Base-by-base conservation (phyloP, 139 green algal species). In the Chlorella sp. region DNA sequence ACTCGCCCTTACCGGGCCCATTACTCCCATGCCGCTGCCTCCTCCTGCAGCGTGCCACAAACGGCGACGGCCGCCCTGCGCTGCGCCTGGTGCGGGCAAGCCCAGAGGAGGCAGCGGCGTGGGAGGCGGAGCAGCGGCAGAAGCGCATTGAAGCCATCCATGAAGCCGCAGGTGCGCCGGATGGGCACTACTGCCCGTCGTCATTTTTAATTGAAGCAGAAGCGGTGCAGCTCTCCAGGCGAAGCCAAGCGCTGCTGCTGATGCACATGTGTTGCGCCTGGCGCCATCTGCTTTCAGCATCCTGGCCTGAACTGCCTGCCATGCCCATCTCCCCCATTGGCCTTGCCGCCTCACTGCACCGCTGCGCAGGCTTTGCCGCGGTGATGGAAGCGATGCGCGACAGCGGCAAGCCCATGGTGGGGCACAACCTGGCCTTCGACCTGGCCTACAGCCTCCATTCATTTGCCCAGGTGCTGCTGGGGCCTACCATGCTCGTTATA, bases 391-490 rank as follows among this genome's bases (percentile, higher is more conserved):
- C 84, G 17, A 89, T 96, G 56, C 85, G 91, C 19, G 88, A 90
- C 40, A 67, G 84, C 70, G 73, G 80, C 60, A 91, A 91, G 76
- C 89, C 91, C 11, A 90, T 88, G 0, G 90, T 95, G 0, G 93
- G 88, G 0, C 93, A 96, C 89, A 96, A 96, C 85, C 40, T 90
- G 36, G 28, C 73, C 22, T 91, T 92, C 48, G 93, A 96, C 86
- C 84, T 96, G 14, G 86, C 91, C 8, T 96, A 90, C 81, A 80
- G 46, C n/a, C 87, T 96, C 40, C 58, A 88, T 17, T 82, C 81
- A 2, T 96, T 94, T 82, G 88, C 85, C 1, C 73, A 82, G 62
- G 73, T 85, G 75, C 30, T 1, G 8, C 32, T 8, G 46, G 46
- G 11, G n/a, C n/a, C n/a, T n/a, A n/a, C n/a, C n/a, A n/a, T n/a